A percentile compares a stretch with the other conserved stretches of the same genome.
Conservation (phyloP, 495 filamentous ascomycete genomes). For the Podospora appendiculata region DNA sequence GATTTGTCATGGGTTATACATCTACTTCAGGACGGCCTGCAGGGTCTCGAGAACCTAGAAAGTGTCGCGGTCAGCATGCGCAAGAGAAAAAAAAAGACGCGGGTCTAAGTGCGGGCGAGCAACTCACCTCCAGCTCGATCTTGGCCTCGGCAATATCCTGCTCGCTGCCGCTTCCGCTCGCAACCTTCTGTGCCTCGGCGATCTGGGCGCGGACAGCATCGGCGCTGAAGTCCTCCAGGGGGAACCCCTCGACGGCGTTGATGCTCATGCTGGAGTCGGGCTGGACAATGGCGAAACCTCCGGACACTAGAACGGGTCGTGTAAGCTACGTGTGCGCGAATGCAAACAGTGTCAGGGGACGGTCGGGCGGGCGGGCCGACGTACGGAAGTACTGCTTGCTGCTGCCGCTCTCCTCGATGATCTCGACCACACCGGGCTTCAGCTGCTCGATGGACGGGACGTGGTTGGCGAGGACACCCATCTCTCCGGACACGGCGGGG, state of each 20-base stretch:
- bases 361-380: too few relatives aligned
- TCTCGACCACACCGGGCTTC: slow-evolving; percentile 89
- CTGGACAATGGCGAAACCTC: slow-evolving; percentile 95
- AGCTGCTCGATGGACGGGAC: slow-evolving; percentile 98
- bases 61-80: background rate
- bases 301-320: slow-evolving; percentile 58
- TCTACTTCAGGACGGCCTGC: slow-evolving; percentile 68
- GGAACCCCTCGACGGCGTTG: slow-evolving; percentile 91
- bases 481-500: slow-evolving; percentile 94
- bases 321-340: slow-evolving; percentile 7
- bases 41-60: slow-evolving; percentile 46
- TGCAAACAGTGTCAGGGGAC: background rate
- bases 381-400: slow-evolving; percentile 98
- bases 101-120: background rate
- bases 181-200: slow-evolving; percentile 91
- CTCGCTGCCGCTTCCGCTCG: slow-evolving; percentile 83
- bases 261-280: slow-evolving; percentile 92
- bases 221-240: slow-evolving; percentile 89
- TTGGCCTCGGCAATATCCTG: slow-evolving; percentile 97
- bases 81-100: background rate
- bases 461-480: slow-evolving; percentile 98
- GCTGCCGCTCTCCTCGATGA: slow-evolving; percentile 82
- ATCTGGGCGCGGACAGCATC: slow-evolving; percentile 78
- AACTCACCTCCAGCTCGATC: slow-evolving; percentile 91
- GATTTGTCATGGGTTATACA: slow-evolving; percentile 15